Conservation (phyloP, 1,284 basidiomycete genomes). For the Ceraceosorus guamensis region DNA sequence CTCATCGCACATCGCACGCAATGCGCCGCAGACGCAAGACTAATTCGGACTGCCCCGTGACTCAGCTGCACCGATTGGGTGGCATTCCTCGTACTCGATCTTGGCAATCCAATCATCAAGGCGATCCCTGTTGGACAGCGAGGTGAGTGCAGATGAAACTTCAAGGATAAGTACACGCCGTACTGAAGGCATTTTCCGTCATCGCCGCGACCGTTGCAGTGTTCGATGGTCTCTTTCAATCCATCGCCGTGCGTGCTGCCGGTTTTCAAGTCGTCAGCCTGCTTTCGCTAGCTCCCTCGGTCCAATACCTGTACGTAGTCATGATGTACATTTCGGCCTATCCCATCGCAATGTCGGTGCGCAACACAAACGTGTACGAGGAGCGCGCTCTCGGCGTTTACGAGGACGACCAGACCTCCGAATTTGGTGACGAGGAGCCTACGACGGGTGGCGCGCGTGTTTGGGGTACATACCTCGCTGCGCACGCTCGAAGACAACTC, state of each 20-base stretch:
- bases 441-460: conserved; percentile 50
- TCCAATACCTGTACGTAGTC: conserved; percentile 69
- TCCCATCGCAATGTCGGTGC: conserved; percentile 63
- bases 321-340: conserved; percentile 58
- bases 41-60: too few relatives aligned
- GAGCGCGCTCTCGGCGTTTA: conserved; percentile 55
- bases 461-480: conserved; percentile 68
- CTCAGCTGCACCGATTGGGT: conserved; percentile 66
- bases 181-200: too few relatives aligned
- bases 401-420: conserved; percentile 15
- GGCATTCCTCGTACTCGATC: conserved; percentile 78
- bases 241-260: conserved; percentile 69
- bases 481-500: conserved; percentile 76
- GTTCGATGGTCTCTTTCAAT: conserved; percentile 50
- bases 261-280: conserved; percentile 74
- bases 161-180: too few relatives aligned
- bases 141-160: too few relatives aligned
- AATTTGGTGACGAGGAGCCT: conserved; percentile 7
- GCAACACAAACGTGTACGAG: conserved; percentile 98
- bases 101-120: conserved; percentile 68
- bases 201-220: conserved; percentile 3
- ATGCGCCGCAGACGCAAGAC: conserved; percentile 48
- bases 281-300: conserved; percentile 67
- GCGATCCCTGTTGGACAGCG: conserved; percentile 60
- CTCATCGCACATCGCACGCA: conserved; percentile 50